phyloP scores from a whole-genome alignment of 352 stramenopile genomes.

The Phytophthora tubulina region DNA sequence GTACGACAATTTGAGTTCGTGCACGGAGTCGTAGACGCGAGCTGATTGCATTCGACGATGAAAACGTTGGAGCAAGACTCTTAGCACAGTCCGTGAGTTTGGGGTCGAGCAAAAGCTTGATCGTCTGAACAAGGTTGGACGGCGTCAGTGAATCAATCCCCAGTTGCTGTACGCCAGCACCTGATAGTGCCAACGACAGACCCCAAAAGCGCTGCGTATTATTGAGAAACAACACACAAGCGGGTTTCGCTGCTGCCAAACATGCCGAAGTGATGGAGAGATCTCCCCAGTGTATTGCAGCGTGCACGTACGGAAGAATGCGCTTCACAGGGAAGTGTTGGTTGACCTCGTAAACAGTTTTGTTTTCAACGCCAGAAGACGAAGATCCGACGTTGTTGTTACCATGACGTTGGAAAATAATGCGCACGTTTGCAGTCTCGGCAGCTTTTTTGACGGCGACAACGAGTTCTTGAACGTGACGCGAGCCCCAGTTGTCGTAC shows the following conservation, averaged over 20 bases:
- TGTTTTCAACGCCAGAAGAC: slow-evolving; percentile 13
- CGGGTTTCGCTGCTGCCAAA: slow-evolving; percentile 78
- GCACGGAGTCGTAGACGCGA: slow-evolving; percentile 61
- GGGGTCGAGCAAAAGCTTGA: slow-evolving; percentile 52
- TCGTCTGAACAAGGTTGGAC: slow-evolving; percentile 37
- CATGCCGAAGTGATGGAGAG: slow-evolving; percentile 78
- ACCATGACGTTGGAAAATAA: slow-evolving; percentile 59
- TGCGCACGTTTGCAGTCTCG: slow-evolving; percentile 19
- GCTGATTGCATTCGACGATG: slow-evolving; percentile 37
- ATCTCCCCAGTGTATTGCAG: slow-evolving; percentile 72
- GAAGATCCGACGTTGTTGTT: slow-evolving; percentile 14
- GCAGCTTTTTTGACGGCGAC: background rate
- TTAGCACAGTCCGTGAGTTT: background rate
- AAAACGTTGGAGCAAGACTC: slow-evolving; percentile 43
- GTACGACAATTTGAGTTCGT: slow-evolving; percentile 76
- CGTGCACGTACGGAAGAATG: slow-evolving; percentile 64
- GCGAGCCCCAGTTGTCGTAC: background rate
- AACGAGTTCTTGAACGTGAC: background rate
- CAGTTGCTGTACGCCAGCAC: slow-evolving; percentile 53
- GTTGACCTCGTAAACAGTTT: slow-evolving; percentile 29
- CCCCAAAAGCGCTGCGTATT: slow-evolving; percentile 2
- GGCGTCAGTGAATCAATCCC: background rate
- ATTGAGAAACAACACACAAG: slow-evolving; percentile 82
- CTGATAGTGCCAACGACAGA: background rate
- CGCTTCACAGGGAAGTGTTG: slow-evolving; percentile 7